Evolutionary conservation across 805 yeast genomes (phyloP).

Genomic region (Cyberlindnera mrakii): DNA sequence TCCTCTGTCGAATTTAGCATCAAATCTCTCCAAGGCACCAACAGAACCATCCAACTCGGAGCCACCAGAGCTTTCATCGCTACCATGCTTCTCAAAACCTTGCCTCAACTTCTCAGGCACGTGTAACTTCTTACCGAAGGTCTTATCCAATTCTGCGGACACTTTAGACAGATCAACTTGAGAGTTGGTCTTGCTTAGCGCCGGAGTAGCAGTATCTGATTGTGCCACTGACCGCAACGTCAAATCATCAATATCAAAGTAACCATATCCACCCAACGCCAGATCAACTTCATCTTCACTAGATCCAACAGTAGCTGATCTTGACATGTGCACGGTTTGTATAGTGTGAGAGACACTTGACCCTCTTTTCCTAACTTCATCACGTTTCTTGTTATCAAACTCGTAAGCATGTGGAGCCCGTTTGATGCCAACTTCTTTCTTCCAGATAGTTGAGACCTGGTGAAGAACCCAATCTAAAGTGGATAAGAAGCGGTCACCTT

Average conservation of each 20-base stretch:
- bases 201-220: conserved; percentile 22
- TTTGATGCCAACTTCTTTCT: conserved; percentile 17
- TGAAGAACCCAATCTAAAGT: conserved; percentile 64
- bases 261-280: conserved; percentile 71
- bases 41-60: neutral
- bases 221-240: conserved; percentile 50
- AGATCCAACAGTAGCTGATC: conserved; percentile 18
- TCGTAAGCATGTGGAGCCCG: conserved; percentile 26
- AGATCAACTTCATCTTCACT: conserved; percentile 24
- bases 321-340: conserved; percentile 13
- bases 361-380: conserved; percentile 3
- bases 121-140: conserved; percentile 15
- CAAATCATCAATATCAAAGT: conserved; percentile 66
- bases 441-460: conserved; percentile 48
- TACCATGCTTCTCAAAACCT: conserved; percentile 15
- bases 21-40: conserved; percentile 24
- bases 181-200: conserved; percentile 11
- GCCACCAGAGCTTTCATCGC: neutral
- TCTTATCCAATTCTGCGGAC: conserved; percentile 13
- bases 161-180: neutral
- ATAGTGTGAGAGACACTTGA: conserved; percentile 9
- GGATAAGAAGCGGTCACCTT: conserved; percentile 70
- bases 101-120: conserved; percentile 18
- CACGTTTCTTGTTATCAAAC: conserved; percentile 27
- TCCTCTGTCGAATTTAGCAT: conserved; percentile 34